Base-by-base conservation (phyloP, 202 grass and related monocot species). In the Dendrocalamus latiflorus region DNA sequence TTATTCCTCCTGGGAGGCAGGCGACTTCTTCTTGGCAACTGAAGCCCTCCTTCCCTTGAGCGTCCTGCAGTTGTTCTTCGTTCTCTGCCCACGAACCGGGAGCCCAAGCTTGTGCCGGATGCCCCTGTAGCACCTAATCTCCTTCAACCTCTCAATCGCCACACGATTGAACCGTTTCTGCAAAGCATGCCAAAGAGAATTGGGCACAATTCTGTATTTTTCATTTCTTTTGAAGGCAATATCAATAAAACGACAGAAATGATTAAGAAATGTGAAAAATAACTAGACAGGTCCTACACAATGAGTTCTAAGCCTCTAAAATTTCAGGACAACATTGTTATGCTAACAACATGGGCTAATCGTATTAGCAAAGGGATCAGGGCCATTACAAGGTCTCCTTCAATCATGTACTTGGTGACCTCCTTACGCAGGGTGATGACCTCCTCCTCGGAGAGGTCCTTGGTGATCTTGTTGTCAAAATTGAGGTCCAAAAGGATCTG, bases 341-440 rank as follows among this genome's bases (percentile, higher is more conserved):
- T 72, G 43, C 11, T 39, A 54, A 21, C 24, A 66, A 50, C 33
- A 68, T 22, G 70, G 6, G 44, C 42, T 8, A 86, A 60, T 43
- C 60, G 84, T 28, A n/a, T 30, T 20, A 84, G 39, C 24, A 76
- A 77, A 53, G 47, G 71, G 72, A 33, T 76, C 18, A 85, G 22
- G 51, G 55, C 26, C 25, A 47, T 80, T 93, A 98, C 92, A 51
- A 98, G 91, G 81, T 98, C 96, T 74, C 96, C 93, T 81, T 95
- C 91, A 70, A 95, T 95, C 95, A 93, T 95, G 84, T 98, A 98
- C 58, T 93, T 93, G 69, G 87, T 79, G 37, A 98, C 93, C 60
- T 98, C 95, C 75, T 98, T 94, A 84, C 95, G 88, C 48, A 98
- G 89, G 5, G 86, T 78, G 65, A 91, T 95, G 65, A 93, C 92